Evolutionary conservation across 2,329 filamentous ascomycete species (phyloP), one percentile per base, ranked within the genome.

Genomic region (Sclerotinia subarctica): DNA sequence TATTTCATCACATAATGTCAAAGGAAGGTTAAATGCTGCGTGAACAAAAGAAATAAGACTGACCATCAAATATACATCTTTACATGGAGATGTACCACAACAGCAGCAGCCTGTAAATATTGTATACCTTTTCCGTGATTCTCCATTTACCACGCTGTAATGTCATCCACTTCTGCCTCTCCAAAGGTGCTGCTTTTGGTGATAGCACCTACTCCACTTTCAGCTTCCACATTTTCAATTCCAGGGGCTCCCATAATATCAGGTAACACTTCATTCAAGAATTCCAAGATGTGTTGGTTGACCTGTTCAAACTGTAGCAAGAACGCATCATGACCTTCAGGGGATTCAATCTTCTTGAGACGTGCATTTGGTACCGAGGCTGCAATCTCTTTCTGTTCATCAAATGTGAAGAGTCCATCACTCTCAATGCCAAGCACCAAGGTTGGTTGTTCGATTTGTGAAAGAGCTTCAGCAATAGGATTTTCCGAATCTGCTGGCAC

Each of bases 291-390:
- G 77, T 97, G 92, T 44, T 83, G 84, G 79, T 99, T 99, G 69
- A 98, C 95, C 80, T 98, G 94, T 81, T 97, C 93, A 76, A 99
- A 99, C 79, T 99, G 94, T 66, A 99, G 81, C 75, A 99, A 80
- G 79, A 99, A 99, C 0, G 95, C 95, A 79, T 99, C 95, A 75
- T 99, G 95, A 1, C 95, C 95, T 77, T 99, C 95, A 0, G 93
- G 91, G 70, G 91, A 96, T 75, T 98, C 93, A 69, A 99, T 99
- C 58, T 89, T 92, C 79, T 93, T 89, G 35, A 99, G 81, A 15
- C 87, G 86, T 0, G 92, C 89, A 74, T 94, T 83, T 3, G 89
- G 90, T 70, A 98, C 93, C 69, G 90, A 87, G 47, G 88, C 86
- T 0, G 94, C 95, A 65, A 99, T 82, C 80, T 98, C 93, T 78